A percentile compares a stretch with the other conserved stretches of the same genome.
These are phyloP conservation scores for Boletus pseudo-olivaceus DNA, from an alignment of 768 basidiomycete species.

Conservation along the genomic window DNA sequence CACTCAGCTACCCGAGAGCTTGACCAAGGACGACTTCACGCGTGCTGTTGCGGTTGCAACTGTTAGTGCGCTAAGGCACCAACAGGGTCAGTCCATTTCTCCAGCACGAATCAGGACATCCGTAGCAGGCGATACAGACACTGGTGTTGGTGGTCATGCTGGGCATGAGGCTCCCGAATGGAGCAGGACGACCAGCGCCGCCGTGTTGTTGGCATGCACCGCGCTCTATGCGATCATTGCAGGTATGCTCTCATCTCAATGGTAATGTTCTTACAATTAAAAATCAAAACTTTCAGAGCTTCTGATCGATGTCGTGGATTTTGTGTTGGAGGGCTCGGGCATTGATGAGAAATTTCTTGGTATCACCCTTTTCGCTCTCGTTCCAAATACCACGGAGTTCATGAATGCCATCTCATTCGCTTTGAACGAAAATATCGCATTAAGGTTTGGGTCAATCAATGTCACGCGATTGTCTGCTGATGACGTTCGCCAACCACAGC, in stretches of 20 bases:
- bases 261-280: not conserved
- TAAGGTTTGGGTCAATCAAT: slow-evolving; percentile 58
- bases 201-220: slow-evolving; percentile 86
- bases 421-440: slow-evolving; percentile 91
- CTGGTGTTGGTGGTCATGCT: slow-evolving; percentile 56
- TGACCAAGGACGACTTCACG: slow-evolving; percentile 88
- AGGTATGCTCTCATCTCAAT: slow-evolving; percentile 50
- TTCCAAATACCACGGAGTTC: slow-evolving; percentile 98
- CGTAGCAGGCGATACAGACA: slow-evolving; percentile 36
- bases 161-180: slow-evolving; percentile 96
- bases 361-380: slow-evolving; percentile 92
- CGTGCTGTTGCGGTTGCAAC: slow-evolving; percentile 93
- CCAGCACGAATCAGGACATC: slow-evolving; percentile 46
- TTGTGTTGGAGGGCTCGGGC: slow-evolving; percentile 83
- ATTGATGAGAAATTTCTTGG: slow-evolving; percentile 98
- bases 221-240: slow-evolving; percentile 93
- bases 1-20: slow-evolving; percentile 49
- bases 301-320: slow-evolving; percentile 92
- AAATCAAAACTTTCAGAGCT: slow-evolving; percentile 55
- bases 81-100: slow-evolving; percentile 53
- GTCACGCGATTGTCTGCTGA: not conserved
- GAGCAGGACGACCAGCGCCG: slow-evolving; percentile 88
- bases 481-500: slow-evolving; percentile 39
- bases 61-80: slow-evolving; percentile 83
- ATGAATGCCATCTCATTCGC: slow-evolving; percentile 99